phyloP scores from a whole-genome alignment of 495 filamentous ascomycete genomes.

The Lasiosphaeria hispida region DNA sequence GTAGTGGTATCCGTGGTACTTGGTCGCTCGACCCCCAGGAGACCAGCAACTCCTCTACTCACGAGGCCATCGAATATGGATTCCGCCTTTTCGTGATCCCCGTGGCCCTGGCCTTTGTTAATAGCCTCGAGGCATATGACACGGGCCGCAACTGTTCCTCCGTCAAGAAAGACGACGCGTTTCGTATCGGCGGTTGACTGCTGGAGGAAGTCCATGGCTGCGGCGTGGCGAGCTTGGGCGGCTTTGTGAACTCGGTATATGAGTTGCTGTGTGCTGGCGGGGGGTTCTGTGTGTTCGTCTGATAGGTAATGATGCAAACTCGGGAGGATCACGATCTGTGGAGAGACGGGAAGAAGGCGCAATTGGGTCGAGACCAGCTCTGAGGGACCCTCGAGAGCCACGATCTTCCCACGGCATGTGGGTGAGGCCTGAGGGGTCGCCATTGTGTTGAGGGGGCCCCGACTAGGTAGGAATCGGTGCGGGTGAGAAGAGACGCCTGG shows the following conservation, averaged over 20 bases:
- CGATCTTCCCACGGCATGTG: slow-evolving; percentile 41
- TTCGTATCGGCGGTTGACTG: slow-evolving; percentile 37
- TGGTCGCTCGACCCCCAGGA: slow-evolving; percentile 19
- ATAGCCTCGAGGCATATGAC: slow-evolving; percentile 44
- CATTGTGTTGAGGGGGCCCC: slow-evolving; percentile 7
- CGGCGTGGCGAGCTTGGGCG: slow-evolving; percentile 37
- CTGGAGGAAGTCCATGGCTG: slow-evolving; percentile 44
- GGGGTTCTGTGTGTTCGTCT: slow-evolving; percentile 13
- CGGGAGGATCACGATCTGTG: slow-evolving; percentile 49
- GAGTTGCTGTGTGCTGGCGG: slow-evolving; percentile 37
- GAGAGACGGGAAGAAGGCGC: slow-evolving; percentile 48
- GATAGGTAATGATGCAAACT: slow-evolving; percentile 37
- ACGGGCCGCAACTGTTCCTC: slow-evolving; percentile 47
- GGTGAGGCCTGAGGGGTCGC: slow-evolving; percentile 4
- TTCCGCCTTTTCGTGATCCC: slow-evolving; percentile 42
- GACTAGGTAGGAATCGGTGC: no score
- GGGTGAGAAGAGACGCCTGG: neutral
- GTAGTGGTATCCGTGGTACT: neutral
- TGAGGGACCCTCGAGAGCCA: slow-evolving; percentile 50
- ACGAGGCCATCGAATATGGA: slow-evolving; percentile 42
- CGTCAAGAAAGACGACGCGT: slow-evolving; percentile 51
- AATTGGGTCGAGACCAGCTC: slow-evolving; percentile 51
- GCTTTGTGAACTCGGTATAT: slow-evolving; percentile 44
- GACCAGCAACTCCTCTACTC: slow-evolving; percentile 40
- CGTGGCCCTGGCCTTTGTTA: slow-evolving; percentile 39